Evolutionary conservation across 2,329 filamentous ascomycete genomes (phyloP), one percentile per base, ranked within the genome.

Genomic region (Aureobasidium mangrovei): DNA sequence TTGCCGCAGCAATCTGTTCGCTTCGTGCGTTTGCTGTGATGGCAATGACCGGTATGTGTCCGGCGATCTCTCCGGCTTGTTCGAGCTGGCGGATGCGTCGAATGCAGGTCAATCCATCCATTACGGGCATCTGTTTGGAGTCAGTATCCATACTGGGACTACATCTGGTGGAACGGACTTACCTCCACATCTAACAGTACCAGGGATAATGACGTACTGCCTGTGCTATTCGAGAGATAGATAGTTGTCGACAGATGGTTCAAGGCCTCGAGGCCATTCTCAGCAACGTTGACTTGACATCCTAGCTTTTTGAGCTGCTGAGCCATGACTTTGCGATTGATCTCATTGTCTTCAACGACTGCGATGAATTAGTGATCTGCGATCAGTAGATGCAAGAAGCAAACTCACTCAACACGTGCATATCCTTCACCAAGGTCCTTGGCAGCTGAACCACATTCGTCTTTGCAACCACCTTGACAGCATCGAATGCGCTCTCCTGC

Each of bases 61-160:
- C 72, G 24, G 77, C 73, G 44, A 87, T 78, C 27, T 75, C 78
- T 24, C 81, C 80, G 51, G 79, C 74, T 44, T 70, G 70, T 65
- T 91, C 84, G 18, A 87, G 72, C 56, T 84, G 77, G n/a, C 87
- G 78, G 49, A 91, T 89, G 57, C 74, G 79, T 39, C 77, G 75
- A 7, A 85, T 82, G 59, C 86, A 88, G 2, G 84, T 85, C 67
- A 87, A 79, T 33, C 87, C 87, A 61, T 91, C 85, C 86, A 90
- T 89, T 38, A 89, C 77, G 0, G 86, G 86, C 86, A 91, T 91
- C 63, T 18, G 18, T 18, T 18, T 18, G 18, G 18, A 18, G 18
- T 18, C 18, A 18, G 18, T 18, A 18, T 18, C 18, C 18, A 18
- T 18, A 18, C 18, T 18, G 18, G 18, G 18, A 18, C 18, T 18